Evolutionary conservation across 495 filamentous ascomycete genomes (phyloP), one percentile per base, ranked within the genome.

Genomic region (Penicillium flavigenum): DNA sequence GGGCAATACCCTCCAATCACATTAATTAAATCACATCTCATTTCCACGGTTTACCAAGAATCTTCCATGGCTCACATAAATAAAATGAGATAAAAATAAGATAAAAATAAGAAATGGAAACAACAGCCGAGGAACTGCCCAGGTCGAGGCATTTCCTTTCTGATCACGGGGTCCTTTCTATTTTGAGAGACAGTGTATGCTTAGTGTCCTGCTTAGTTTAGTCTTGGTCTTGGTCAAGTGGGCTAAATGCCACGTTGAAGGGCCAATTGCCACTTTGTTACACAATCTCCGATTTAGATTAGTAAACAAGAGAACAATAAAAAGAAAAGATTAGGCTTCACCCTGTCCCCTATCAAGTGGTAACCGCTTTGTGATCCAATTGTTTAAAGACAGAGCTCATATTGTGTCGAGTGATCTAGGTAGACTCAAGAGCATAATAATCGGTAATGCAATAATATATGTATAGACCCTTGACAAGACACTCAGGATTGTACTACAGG

Each of bases 1-100:
- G 61, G 61, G 52, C 61, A 60, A 63, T 63, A 31, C 16, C 49
- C 12, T n/a, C 49, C 36, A 41, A 36, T 38, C 48, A 36, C 22
- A 52, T 41, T 26, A 19, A 58, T 50, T 53, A 24, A 49, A 12
- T 6, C 8, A 5, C 12, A 36, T 12, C 12, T 31, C 16, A 32
- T 47, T 47, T 47, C 45, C 31, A 50, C 32, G 17, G 47, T 20
- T 19, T 17, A 9, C 29, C 17, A 49, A 22, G 2, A 5, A 4
- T 49, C 27, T 32, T 20, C 29, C 29, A 49, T 9, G 36, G 36
- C 17, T 38, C 34, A 4, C 4, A 16, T 39, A 17, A 39, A 4
- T 17, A 39, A 31, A 38, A 38, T 46, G 52, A 47, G 19, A 26
- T 26, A 7, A n/a, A 17, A 6, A 48, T 48, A n/a, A 47, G 19